These are phyloP conservation scores for Agrocybe praecox DNA, from an alignment of 768 basidiomycete genomes.

Conservation along the genomic window DNA sequence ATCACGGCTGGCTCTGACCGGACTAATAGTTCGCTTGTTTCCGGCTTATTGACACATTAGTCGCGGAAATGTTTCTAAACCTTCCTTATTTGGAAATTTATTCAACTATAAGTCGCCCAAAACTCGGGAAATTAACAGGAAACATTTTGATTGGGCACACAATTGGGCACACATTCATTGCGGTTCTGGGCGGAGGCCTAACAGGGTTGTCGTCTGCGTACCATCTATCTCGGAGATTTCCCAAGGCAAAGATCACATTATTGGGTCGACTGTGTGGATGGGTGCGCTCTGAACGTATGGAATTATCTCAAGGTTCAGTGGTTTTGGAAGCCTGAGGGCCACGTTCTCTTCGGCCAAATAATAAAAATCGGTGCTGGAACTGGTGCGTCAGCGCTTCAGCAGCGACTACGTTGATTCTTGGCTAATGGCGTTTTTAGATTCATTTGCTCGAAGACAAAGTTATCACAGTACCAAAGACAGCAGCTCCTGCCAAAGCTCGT, in stretches of 20 bases:
- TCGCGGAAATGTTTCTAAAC: too few species aligned
- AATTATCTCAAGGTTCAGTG: slow-evolving; percentile 41
- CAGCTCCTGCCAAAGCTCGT: slow-evolving; percentile 77
- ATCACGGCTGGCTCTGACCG: too few species aligned
- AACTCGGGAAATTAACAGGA: too few species aligned
- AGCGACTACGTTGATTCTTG: background rate
- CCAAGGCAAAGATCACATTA: slow-evolving; percentile 59
- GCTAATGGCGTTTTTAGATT: slow-evolving; percentile 51
- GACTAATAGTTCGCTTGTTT: too few species aligned
- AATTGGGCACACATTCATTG: too few species aligned
- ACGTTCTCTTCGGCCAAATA: slow-evolving; percentile 79
- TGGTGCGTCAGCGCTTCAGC: slow-evolving; percentile 69
- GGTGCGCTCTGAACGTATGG: slow-evolving; percentile 65
- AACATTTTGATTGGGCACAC: too few species aligned
- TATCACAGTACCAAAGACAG: slow-evolving; percentile 64
- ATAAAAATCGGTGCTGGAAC: slow-evolving; percentile 71
- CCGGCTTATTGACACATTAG: too few species aligned
- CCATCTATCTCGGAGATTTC: slow-evolving; percentile 70
- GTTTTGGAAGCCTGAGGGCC: slow-evolving; percentile 89
- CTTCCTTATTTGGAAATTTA: too few species aligned
- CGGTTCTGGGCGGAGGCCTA: slow-evolving; percentile 80
- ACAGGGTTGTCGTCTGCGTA: slow-evolving; percentile 83
- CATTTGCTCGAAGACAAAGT: slow-evolving; percentile 66
- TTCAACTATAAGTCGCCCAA: too few species aligned
- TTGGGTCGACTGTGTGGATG: slow-evolving; percentile 86